A percentile compares a stretch with the other conserved stretches of the same genome.
Evolutionary conservation across 768 basidiomycete species (phyloP).

Genomic region (Mycena leptocephala): DNA sequence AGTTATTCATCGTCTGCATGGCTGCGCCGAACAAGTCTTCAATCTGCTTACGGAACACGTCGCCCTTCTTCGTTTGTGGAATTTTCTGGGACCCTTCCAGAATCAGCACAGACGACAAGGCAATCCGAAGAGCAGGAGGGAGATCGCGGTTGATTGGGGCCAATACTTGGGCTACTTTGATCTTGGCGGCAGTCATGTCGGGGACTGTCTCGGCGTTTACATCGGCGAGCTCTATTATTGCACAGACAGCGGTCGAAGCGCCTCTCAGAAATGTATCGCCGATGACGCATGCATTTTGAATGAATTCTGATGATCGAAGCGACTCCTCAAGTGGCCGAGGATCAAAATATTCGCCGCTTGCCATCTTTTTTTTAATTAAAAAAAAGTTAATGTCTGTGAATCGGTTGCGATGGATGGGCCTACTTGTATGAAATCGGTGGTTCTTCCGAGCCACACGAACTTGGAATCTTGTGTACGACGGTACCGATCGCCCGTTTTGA

Average conservation of each 20-base stretch:
- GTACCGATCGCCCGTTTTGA: conserved; percentile 32
- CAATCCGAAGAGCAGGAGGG: conserved; percentile 30
- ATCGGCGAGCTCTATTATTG: conserved; percentile 33
- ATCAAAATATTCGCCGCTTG: conserved; percentile 32
- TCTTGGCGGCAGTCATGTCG: neutral
- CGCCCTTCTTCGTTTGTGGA: conserved; percentile 34
- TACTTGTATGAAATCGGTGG: conserved; percentile 34
- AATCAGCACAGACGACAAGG: conserved; percentile 25
- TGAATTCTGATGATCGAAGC: conserved; percentile 10
- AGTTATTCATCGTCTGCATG: neutral
- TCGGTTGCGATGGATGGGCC: no score
- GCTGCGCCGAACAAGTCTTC: conserved; percentile 21
- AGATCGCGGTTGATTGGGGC: conserved; percentile 30
- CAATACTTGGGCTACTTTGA: conserved; percentile 9
- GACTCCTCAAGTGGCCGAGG: conserved; percentile 26
- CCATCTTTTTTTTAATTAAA: no score
- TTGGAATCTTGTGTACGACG: conserved; percentile 1
- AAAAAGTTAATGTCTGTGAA: no score
- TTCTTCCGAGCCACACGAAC: conserved; percentile 31
- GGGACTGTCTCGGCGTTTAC: no score
- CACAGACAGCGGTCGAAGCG: conserved; percentile 29
- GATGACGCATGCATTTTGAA: conserved; percentile 29
- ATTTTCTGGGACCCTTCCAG: conserved; percentile 16
- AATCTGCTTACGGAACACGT: conserved; percentile 32
- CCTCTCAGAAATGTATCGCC: conserved; percentile 29